Conservation (phyloP, 352 stramenopile species). For the Globisporangium emineosum region DNA sequence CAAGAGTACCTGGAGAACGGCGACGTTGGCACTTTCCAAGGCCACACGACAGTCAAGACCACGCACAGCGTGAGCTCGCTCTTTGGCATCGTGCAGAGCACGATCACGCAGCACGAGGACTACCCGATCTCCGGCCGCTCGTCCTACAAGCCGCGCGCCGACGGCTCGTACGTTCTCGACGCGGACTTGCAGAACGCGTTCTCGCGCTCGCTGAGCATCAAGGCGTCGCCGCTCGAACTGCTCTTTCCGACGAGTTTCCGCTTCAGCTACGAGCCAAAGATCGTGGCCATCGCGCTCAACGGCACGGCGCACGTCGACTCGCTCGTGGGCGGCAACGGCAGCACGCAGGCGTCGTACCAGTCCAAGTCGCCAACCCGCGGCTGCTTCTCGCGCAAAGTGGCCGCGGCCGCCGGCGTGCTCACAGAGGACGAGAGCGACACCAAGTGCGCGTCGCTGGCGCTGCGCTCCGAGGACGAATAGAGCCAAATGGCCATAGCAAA, state of each 20-base stretch:
- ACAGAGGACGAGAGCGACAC: conserved; percentile 21
- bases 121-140: conserved; percentile 51
- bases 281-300: conserved; percentile 28
- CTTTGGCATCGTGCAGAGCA: conserved; percentile 8
- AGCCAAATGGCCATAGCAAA: too few species aligned
- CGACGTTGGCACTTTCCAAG: conserved; percentile 46
- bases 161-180: conserved; percentile 39
- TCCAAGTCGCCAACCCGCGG: conserved; percentile 22
- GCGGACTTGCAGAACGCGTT: conserved; percentile 47
- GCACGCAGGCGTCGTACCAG: conserved; percentile 21
- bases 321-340: conserved; percentile 36
- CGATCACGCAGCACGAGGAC: conserved; percentile 35
- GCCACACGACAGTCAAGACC: conserved; percentile 33
- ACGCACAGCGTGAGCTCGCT: conserved; percentile 27
- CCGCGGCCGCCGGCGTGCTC: conserved; percentile 18
- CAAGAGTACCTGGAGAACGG: conserved; percentile 49
- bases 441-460: neutral
- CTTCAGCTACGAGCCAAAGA: conserved; percentile 22
- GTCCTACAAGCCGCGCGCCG: conserved; percentile 36
- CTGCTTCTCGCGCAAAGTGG: conserved; percentile 33
- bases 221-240: conserved; percentile 19
- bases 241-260: conserved; percentile 23
- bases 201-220: conserved; percentile 20
- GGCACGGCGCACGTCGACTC: conserved; percentile 32
- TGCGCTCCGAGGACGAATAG: conserved; percentile 4